phyloP scores from a whole-genome alignment of 2,329 filamentous ascomycete species.

The Penicillium fuscoglaucum region DNA sequence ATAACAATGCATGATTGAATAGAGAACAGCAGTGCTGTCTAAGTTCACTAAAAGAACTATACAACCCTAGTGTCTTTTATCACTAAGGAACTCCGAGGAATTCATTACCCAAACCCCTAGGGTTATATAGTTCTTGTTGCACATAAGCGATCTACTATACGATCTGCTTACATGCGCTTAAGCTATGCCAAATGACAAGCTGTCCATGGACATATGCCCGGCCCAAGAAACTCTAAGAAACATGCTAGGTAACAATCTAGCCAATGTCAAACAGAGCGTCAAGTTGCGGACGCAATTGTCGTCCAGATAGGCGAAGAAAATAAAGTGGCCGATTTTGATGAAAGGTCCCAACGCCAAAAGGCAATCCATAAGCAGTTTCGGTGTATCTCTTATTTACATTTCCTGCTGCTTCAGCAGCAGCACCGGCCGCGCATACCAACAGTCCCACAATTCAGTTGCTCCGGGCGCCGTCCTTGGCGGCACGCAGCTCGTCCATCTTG shows the following conservation, averaged over 20 bases:
- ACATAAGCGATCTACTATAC: not conserved
- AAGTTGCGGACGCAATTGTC: not conserved
- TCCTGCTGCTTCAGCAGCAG: slow-evolving; percentile 31
- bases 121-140: not conserved
- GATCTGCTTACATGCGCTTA: not conserved
- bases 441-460: slow-evolving; percentile 65
- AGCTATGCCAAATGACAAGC: not conserved
- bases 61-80: not conserved
- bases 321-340: slow-evolving; percentile 11
- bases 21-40: not conserved
- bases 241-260: not conserved
- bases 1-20: not conserved
- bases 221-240: not conserved
- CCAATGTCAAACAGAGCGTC: not conserved
- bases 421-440: slow-evolving; percentile 28
- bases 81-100: not conserved
- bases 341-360: slow-evolving; percentile 37
- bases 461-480: slow-evolving; percentile 76
- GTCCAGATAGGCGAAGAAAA: not conserved
- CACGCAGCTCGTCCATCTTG: slow-evolving; percentile 97
- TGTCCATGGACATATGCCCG: not conserved
- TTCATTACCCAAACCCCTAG: not conserved
- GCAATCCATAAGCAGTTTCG: slow-evolving; percentile 39
- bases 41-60: not conserved
- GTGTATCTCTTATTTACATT: slow-evolving; percentile 44